Conservation (phyloP, 768 basidiomycete species). For the Amanita molliuscula region DNA sequence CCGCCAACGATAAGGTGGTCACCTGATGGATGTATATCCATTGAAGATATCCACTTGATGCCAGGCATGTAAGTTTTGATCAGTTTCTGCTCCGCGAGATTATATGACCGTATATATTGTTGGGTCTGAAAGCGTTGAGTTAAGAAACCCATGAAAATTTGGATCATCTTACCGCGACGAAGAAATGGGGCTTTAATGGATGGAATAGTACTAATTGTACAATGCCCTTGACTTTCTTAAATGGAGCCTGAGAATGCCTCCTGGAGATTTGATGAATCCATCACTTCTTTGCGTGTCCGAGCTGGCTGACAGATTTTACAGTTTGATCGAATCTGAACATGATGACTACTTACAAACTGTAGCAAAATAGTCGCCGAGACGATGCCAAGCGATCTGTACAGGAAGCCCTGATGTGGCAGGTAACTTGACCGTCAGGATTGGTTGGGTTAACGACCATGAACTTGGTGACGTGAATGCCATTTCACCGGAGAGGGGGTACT, state of each 20-base stretch:
- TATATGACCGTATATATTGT: constrained; percentile 92
- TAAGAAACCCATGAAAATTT: constrained; percentile 4
- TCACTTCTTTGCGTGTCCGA: constrained; percentile 71
- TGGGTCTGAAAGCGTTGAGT: constrained; percentile 57
- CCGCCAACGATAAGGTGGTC: constrained; percentile 97
- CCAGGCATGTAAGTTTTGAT: constrained; percentile 93
- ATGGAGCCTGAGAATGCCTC: constrained; percentile 94
- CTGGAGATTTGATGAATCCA: constrained; percentile 95
- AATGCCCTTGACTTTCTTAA: constrained; percentile 87
- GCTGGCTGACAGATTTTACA: constrained; percentile 30
- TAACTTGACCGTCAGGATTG: constrained; percentile 52
- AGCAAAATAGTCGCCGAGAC: constrained; percentile 90
- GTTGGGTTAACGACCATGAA: constrained; percentile 38
- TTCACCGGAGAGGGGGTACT: constrained; percentile 54
- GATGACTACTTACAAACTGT: constrained; percentile 70
- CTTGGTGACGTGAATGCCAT: constrained; percentile 48
- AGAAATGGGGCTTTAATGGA: constrained; percentile 90
- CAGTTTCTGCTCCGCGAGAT: constrained; percentile 87
- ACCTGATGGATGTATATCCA: constrained; percentile 94
- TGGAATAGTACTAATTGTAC: constrained; percentile 94
- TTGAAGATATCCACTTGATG: constrained; percentile 92
- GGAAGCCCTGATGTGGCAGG: constrained; percentile 60
- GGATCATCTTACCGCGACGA: constrained; percentile 75
- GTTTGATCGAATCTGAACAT: constrained; percentile 6
- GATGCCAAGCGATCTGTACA: constrained; percentile 86